phyloP scores from a whole-genome alignment of 352 stramenopile species.

The Phytophthora quininea region DNA sequence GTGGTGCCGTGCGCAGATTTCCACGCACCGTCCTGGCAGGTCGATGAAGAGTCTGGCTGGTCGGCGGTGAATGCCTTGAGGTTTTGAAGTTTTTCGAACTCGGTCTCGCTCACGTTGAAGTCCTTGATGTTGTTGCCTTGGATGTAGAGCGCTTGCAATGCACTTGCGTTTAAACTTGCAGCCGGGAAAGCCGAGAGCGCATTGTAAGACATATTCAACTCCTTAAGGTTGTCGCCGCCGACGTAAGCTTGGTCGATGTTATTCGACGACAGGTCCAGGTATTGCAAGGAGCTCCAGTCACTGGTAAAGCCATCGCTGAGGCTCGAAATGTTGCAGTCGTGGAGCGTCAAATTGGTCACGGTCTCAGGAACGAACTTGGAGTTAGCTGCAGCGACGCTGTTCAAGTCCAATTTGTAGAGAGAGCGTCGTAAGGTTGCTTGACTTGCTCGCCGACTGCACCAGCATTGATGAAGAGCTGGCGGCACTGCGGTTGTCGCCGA shows the following conservation, averaged over 20 bases:
- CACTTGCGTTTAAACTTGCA: conserved; percentile 28
- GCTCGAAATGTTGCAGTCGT: conserved; percentile 53
- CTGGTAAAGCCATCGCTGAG: conserved; percentile 38
- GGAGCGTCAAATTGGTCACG: conserved; percentile 45
- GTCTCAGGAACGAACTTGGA: conserved; percentile 41
- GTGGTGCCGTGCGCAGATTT: conserved; percentile 36
- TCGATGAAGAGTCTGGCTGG: conserved; percentile 17
- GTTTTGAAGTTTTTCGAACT: conserved; percentile 36
- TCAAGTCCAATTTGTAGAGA: conserved; percentile 44
- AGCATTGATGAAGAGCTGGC: conserved; percentile 25
- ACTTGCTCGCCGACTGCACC: conserved; percentile 30
- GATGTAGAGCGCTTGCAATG: conserved; percentile 40
- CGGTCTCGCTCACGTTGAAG: conserved; percentile 41
- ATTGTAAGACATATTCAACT: conserved; percentile 51
- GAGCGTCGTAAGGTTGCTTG: conserved; percentile 35
- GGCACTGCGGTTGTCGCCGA: conserved; percentile 32
- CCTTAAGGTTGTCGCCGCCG: conserved; percentile 22
- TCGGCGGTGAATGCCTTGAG: conserved; percentile 42
- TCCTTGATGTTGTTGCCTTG: conserved; percentile 40
- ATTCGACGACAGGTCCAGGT: conserved; percentile 50
- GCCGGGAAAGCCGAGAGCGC: conserved; percentile 35
- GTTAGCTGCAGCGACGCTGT: conserved; percentile 24
- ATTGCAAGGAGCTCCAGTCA: conserved; percentile 30
- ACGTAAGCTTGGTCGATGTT: conserved; percentile 34
- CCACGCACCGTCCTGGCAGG: conserved; percentile 37